Conservation (phyloP, 148 eudicot species). For the Heliosperma pusillum region DNA sequence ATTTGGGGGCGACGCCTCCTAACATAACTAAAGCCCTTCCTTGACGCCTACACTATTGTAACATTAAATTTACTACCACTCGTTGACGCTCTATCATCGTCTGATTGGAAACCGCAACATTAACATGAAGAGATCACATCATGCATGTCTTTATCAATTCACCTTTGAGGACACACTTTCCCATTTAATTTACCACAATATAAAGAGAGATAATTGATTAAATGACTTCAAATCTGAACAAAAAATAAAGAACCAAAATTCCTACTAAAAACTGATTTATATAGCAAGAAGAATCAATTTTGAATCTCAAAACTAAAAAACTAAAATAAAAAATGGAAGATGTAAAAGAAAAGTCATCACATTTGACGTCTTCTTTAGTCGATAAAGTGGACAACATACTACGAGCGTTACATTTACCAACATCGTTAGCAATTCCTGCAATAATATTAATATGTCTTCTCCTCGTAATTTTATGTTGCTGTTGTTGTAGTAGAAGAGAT, state of each 20-base stretch:
- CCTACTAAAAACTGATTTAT: background rate
- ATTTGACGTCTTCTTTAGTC: background rate
- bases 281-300: background rate
- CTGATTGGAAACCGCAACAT: too few species aligned
- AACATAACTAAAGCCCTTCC: too few species aligned
- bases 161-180: background rate
- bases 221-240: background rate
- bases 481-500: constrained; percentile 1
- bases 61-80: too few species aligned
- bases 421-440: background rate
- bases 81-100: too few species aligned
- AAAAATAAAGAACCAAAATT: background rate
- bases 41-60: too few species aligned
- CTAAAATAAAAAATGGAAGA: background rate
- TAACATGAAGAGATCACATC: too few species aligned
- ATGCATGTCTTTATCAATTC: background rate
- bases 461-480: constrained; percentile 10
- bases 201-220: too few species aligned
- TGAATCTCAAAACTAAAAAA: background rate
- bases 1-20: too few species aligned
- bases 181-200: background rate
- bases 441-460: constrained; percentile 7
- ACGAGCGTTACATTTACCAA: constrained; percentile 12
- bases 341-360: constrained; percentile 12
- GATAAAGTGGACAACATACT: constrained; percentile 1